phyloP scores from a whole-genome alignment of 2,329 filamentous ascomycete species.

The Coniochaeta pulveracea region DNA sequence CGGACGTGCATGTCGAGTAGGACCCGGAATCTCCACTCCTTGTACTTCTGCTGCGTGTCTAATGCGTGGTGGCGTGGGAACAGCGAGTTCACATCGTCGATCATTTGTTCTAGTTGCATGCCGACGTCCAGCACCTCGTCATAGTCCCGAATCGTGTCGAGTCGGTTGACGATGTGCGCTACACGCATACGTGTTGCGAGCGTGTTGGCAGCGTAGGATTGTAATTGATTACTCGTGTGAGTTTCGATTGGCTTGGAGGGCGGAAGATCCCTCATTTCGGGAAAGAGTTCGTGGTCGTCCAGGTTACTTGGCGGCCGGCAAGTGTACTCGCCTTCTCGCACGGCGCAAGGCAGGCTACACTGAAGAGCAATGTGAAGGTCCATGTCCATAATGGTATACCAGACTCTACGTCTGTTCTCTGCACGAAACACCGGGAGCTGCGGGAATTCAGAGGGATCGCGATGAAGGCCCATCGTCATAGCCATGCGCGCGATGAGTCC shows the following conservation, averaged over 20 bases:
- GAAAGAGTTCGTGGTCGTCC: constrained; percentile 36
- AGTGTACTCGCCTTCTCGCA: constrained; percentile 41
- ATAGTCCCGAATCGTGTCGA: constrained; percentile 41
- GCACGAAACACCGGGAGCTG: constrained; percentile 37
- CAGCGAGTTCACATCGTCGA: constrained; percentile 43
- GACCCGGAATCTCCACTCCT: constrained; percentile 38
- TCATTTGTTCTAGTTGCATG: constrained; percentile 37
- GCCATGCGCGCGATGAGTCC: constrained; percentile 44
- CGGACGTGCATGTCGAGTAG: constrained; percentile 41
- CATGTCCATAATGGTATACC: constrained; percentile 46
- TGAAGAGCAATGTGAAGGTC: constrained; percentile 43
- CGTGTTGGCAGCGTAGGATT: constrained; percentile 41
- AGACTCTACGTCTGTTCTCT: constrained; percentile 42
- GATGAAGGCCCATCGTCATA: constrained; percentile 48
- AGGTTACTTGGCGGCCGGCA: constrained; percentile 41
- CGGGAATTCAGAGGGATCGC: constrained; percentile 42
- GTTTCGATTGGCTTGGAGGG: constrained; percentile 37
- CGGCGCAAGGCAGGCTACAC: constrained; percentile 37
- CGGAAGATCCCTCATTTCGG: constrained; percentile 36
- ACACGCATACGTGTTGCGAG: constrained; percentile 36
- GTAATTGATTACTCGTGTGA: constrained; percentile 39
- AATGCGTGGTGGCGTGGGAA: constrained; percentile 33
- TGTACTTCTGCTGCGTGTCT: constrained; percentile 31
- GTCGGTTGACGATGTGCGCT: constrained; percentile 35
- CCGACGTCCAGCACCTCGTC: constrained; percentile 40